Evolutionary conservation across 495 filamentous ascomycete species (phyloP).

Genomic region (Oidiodendron maius): DNA sequence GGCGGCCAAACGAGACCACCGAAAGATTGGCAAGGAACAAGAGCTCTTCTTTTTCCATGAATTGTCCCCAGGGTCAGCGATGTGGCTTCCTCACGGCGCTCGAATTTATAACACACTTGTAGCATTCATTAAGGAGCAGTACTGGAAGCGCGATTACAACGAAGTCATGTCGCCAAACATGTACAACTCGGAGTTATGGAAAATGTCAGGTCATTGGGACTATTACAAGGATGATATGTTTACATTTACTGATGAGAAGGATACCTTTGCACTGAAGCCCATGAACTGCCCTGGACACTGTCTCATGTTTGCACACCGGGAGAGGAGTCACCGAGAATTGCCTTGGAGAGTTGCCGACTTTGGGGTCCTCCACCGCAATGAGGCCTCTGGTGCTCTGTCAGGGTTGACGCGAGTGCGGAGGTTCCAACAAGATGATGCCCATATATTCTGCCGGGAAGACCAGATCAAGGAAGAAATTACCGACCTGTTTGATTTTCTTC

Average conservation of each 20-base stretch:
- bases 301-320: conserved; percentile 69
- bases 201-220: conserved; percentile 88
- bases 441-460: conserved; percentile 84
- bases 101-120: conserved; percentile 87
- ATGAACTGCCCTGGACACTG: conserved; percentile 98
- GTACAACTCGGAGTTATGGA: conserved; percentile 88
- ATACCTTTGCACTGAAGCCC: conserved; percentile 81
- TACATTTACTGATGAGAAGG: conserved; percentile 83
- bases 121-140: conserved; percentile 73
- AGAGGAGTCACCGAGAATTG: conserved; percentile 79
- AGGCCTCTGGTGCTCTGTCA: conserved; percentile 84
- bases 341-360: conserved; percentile 92
- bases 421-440: conserved; percentile 93
- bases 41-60: conserved; percentile 97
- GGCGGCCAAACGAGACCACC: conserved; percentile 90
- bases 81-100: conserved; percentile 89
- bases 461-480: conserved; percentile 78
- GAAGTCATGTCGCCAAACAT: conserved; percentile 96
- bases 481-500: conserved; percentile 83
- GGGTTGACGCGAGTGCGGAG: conserved; percentile 87
- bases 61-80: conserved; percentile 81
- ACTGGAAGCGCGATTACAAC: conserved; percentile 89
- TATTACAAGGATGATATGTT: conserved; percentile 99
- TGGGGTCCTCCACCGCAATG: conserved; percentile 90
- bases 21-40: conserved; percentile 86